A percentile compares a stretch with the other conserved stretches of the same genome.
phyloP scores from a whole-genome alignment of 306 rosid species.

The Cercis canadensis region DNA sequence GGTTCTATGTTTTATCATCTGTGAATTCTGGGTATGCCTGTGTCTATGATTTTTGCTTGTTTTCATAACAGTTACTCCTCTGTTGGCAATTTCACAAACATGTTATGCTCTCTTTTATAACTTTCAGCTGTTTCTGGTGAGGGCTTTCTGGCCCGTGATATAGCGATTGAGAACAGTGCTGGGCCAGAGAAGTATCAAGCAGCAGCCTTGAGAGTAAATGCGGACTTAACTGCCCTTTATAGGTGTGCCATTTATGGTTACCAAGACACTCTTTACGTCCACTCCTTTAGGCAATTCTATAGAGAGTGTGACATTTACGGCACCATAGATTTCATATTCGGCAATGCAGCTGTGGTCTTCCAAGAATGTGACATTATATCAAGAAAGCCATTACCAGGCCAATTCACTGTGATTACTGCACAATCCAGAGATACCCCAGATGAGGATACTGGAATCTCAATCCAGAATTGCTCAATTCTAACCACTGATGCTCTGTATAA shows the following conservation, averaged over 20 bases:
- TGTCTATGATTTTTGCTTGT: background rate
- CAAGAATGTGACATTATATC: slow-evolving; percentile 65
- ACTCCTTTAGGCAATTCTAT: slow-evolving; percentile 82
- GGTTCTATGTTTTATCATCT: background rate
- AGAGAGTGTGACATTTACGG: slow-evolving; percentile 82
- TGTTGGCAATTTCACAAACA: too few relatives aligned
- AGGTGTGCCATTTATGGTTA: slow-evolving; percentile 62
- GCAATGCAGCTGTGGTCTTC: slow-evolving; percentile 77
- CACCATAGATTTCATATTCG: slow-evolving; percentile 78
- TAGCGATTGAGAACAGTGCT: slow-evolving; percentile 67
- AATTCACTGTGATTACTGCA: slow-evolving; percentile 71
- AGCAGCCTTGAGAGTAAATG: slow-evolving; percentile 74
- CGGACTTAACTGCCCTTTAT: slow-evolving; percentile 70
- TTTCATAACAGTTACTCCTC: background rate
- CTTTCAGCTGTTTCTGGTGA: slow-evolving; percentile 77
- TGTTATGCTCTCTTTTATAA: background rate
- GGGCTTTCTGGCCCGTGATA: slow-evolving; percentile 80
- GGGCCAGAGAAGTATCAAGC: slow-evolving; percentile 84
- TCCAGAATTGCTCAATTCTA: slow-evolving; percentile 71
- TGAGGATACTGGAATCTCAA: slow-evolving; percentile 77
- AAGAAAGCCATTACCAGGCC: slow-evolving; percentile 62
- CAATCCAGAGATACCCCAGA: slow-evolving; percentile 66
- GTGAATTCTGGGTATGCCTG: background rate
- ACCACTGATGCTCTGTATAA: slow-evolving; percentile 54
- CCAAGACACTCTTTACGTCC: slow-evolving; percentile 78